Evolutionary conservation across 306 rosid species (phyloP).

Genomic region (Rosa chinensis): DNA sequence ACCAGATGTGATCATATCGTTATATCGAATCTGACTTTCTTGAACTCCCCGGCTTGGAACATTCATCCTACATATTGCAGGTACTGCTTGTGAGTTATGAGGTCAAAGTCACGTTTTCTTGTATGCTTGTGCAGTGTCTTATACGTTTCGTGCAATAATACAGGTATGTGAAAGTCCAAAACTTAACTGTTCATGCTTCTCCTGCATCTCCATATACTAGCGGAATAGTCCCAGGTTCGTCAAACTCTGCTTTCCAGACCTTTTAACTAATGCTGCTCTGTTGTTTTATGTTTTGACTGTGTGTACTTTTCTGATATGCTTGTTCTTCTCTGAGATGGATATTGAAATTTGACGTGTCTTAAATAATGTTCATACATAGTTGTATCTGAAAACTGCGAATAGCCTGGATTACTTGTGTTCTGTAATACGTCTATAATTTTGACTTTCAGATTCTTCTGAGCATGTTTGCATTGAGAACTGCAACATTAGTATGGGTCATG

Average conservation of each 20-base stretch:
- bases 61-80: conserved; percentile 79
- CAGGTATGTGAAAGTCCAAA: conserved; percentile 52
- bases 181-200: conserved; percentile 49
- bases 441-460: conserved; percentile 55
- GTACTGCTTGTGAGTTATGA: conserved; percentile 18
- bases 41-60: conserved; percentile 66
- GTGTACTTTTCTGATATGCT: neutral
- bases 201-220: conserved; percentile 56
- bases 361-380: neutral
- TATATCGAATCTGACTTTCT: conserved; percentile 60
- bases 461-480: conserved; percentile 58
- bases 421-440: neutral
- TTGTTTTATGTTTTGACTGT: neutral
- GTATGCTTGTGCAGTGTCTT: neutral
- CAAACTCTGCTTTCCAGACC: neutral
- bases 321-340: neutral
- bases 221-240: conserved; percentile 73
- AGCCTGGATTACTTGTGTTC: neutral
- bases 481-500: conserved; percentile 55
- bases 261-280: neutral
- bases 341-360: neutral
- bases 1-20: conserved; percentile 39
- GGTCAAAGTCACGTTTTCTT: conserved; percentile 3
- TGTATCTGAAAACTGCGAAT: neutral
- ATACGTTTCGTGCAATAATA: neutral